A percentile compares a stretch with the other conserved stretches of the same genome.
Conservation (phyloP, 2,329 filamentous ascomycete species). For the Biscogniauxia sp. region DNA sequence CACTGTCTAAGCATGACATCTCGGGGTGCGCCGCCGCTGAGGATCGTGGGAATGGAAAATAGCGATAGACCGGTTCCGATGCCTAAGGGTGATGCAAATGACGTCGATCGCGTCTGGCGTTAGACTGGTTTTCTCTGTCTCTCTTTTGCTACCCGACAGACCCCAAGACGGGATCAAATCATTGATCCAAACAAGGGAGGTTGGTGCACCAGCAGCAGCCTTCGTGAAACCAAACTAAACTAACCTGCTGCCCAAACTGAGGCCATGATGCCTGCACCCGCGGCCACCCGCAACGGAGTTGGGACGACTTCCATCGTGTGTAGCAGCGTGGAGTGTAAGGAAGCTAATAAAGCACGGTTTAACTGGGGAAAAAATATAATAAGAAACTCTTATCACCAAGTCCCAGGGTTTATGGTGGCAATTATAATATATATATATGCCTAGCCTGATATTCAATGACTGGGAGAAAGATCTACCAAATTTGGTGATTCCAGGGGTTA, state of each 20-base stretch:
- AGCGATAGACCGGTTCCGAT: constrained; percentile 17
- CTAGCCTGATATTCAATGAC: too few relatives aligned
- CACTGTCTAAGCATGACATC: constrained; percentile 24
- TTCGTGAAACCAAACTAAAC: background rate
- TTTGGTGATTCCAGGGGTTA: too few relatives aligned
- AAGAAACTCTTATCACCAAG: too few relatives aligned
- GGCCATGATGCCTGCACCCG: background rate
- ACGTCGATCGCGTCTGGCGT: background rate
- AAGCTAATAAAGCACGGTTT: too few relatives aligned
- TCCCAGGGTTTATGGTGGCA: too few relatives aligned
- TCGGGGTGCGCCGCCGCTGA: constrained; percentile 15
- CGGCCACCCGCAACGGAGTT: background rate
- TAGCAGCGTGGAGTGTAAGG: too few relatives aligned
- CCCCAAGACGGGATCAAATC: background rate
- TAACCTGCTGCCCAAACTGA: constrained; percentile 2
- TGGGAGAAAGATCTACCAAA: too few relatives aligned
- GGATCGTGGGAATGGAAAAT: constrained; percentile 19
- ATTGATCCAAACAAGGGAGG: background rate
- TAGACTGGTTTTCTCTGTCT: background rate
- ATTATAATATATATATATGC: too few relatives aligned
- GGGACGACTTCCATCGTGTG: background rate
- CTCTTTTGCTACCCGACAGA: background rate
- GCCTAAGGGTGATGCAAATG: constrained; percentile 10
- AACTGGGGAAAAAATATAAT: too few relatives aligned
- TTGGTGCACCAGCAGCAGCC: background rate